Percentiles rank a stretch among this genome's conserved stretches.
Conservation (phyloP, 1,139 yeast species). For the Nakaseomyces bracarensis region DNA sequence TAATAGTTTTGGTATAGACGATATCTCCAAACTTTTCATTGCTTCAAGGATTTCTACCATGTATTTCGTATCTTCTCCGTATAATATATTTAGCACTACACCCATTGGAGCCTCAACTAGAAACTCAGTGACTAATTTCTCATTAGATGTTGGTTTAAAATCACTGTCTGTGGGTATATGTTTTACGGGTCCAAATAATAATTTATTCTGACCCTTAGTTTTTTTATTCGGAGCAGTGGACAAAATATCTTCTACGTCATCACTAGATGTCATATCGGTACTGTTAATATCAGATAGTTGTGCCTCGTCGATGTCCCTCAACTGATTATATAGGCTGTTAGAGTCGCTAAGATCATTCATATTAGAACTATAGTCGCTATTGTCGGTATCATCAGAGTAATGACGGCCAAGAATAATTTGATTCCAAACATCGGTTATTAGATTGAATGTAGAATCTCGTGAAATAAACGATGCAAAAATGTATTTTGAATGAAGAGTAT, state of each 20-base stretch:
- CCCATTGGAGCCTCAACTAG: constrained; percentile 72
- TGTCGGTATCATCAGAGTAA: constrained; percentile 21
- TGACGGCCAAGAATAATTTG: constrained; percentile 31
- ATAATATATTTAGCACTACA: constrained; percentile 54
- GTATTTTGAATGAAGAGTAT: constrained; percentile 62
- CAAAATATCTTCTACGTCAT: constrained; percentile 21
- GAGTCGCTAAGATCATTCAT: constrained; percentile 11
- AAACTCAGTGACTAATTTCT: constrained; percentile 56
- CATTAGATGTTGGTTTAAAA: constrained; percentile 48
- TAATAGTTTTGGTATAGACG: constrained; percentile 44
- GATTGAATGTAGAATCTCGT: constrained; percentile 57
- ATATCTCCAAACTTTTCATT: constrained; percentile 66
- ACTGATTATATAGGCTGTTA: constrained; percentile 6
- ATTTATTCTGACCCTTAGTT: constrained; percentile 6
- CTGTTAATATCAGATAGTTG: constrained; percentile 8
- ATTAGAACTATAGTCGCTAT: constrained; percentile 13
- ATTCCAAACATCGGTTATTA: constrained; percentile 57
- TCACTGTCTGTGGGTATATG: constrained; percentile 49
- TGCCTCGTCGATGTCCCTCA: constrained; percentile 9
- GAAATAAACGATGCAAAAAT: constrained; percentile 65
- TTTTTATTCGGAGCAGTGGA: constrained; percentile 8
- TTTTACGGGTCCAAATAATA: constrained; percentile 33
- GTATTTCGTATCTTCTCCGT: constrained; percentile 61
- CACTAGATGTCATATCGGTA: constrained; percentile 28
- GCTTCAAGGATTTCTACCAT: constrained; percentile 44